Evolutionary conservation across 2,329 filamentous ascomycete genomes (phyloP), one percentile per base, ranked within the genome.

Genomic region (Fusarium siculi): DNA sequence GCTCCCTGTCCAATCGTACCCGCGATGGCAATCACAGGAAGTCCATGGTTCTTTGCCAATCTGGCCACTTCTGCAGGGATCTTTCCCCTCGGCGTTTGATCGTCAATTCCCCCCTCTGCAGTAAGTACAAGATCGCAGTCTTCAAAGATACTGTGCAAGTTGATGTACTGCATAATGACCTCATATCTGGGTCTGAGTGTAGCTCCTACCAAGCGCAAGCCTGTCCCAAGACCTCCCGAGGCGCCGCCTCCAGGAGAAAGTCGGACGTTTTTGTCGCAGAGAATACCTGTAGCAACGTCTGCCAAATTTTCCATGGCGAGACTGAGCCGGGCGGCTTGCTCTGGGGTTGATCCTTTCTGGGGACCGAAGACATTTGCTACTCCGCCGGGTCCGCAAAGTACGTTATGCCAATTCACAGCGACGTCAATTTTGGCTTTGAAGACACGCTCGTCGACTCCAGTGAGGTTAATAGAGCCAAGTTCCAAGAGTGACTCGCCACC

Each of bases 51-150:
- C 74, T 84, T 85, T 7, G 86, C 86, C 15, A 85, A 81, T 58
- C 82, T 79, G 15, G 86, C 87, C 32, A 89, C 82, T 74, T 88
- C 86, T 7, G 83, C 86, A 14, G 87, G 86, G 70, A 88, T 87
- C 74, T 88, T 88, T 5, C 87, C 87, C 47, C 82, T 79, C 1
- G 86, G 83, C 1, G 86, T 87, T 70, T 88, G 87, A 50, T 83
- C 81, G 69, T 88, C 87, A 21, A 88, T 82, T 15, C 85, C 85
- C 2, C 87, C 86, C 73, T 89, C 87, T 4, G 86, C 87, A 1
- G 86, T 88, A 69, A 88, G 80, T 1, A 88, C 85, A 12, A 88
- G 80, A 64, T 88, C 84, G 70, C 84, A 87, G 34, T 83, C 76
- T 19, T 83, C 81, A 59, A 88, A 85, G 7, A 87, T 79, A 5